A percentile compares a stretch with the other conserved stretches of the same genome.
phyloP scores from a whole-genome alignment of 495 filamentous ascomycete species.

The Rostrohypoxylon terebratum region DNA sequence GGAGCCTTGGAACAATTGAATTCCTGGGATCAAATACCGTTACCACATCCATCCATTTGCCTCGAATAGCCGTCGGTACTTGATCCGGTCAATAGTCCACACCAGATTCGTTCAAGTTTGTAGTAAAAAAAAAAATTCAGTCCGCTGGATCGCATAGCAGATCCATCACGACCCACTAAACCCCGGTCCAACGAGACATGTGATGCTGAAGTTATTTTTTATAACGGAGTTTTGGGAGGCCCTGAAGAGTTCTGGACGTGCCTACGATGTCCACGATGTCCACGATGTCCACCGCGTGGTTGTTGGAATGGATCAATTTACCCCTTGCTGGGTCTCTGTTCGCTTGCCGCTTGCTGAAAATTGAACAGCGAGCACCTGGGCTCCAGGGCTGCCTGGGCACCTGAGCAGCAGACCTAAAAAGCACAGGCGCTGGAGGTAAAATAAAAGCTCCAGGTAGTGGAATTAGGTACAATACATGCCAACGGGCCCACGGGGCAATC shows the following conservation, averaged over 20 bases:
- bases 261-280: background rate
- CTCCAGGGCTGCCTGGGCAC: background rate
- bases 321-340: slow-evolving; percentile 11
- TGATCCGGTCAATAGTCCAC: slow-evolving; percentile 34
- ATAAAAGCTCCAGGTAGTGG: background rate
- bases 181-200: slow-evolving; percentile 41
- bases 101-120: slow-evolving; percentile 30
- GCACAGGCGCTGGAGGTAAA: background rate
- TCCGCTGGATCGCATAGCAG: slow-evolving; percentile 42
- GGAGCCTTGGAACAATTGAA: slow-evolving; percentile 1
- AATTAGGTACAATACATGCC: background rate
- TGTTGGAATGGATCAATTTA: slow-evolving; percentile 3
- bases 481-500: background rate
- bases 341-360: background rate
- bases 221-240: slow-evolving; percentile 19
- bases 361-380: background rate
- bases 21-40: background rate
- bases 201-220: slow-evolving; percentile 39
- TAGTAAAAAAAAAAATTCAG: slow-evolving; percentile 33
- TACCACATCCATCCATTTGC: slow-evolving; percentile 6
- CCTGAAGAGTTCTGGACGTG: slow-evolving; percentile 28
- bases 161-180: slow-evolving; percentile 47
- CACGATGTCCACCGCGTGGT: slow-evolving; percentile 22
- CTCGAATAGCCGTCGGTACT: slow-evolving; percentile 45
- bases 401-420: background rate